Evolutionary conservation across 768 basidiomycete species (phyloP).

Genomic region (Rhizopogon vesiculosus): DNA sequence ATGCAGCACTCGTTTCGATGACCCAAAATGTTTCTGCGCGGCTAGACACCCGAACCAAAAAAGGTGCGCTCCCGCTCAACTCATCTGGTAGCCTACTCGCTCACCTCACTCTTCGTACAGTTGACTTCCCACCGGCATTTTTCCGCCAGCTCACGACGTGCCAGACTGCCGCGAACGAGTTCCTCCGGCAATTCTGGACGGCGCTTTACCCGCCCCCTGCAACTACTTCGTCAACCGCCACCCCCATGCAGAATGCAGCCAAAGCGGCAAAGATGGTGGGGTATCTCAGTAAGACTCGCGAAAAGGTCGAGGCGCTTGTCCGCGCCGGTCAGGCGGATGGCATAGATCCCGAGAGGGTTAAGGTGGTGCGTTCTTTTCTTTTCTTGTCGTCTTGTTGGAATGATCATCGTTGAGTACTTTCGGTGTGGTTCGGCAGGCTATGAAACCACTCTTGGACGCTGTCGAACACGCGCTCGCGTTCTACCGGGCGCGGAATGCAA

Average conservation of each 20-base stretch:
- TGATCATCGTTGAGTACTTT: not conserved
- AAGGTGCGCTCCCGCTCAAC: slow-evolving; percentile 41
- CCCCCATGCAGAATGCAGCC: slow-evolving; percentile 63
- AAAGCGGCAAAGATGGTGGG: slow-evolving; percentile 87
- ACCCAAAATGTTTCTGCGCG: slow-evolving; percentile 75
- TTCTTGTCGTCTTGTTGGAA: not conserved
- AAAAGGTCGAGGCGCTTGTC: slow-evolving; percentile 80
- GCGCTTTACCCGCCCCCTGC: slow-evolving; percentile 72
- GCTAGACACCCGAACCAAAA: slow-evolving; percentile 59
- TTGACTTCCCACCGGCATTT: slow-evolving; percentile 73
- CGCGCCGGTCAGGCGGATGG: slow-evolving; percentile 54
- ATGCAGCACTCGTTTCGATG: slow-evolving; percentile 68
- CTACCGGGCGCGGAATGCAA: slow-evolving; percentile 37
- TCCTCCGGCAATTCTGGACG: slow-evolving; percentile 94
- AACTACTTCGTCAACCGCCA: slow-evolving; percentile 43
- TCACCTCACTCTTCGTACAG: slow-evolving; percentile 31
- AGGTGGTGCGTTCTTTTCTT: slow-evolving; percentile 46
- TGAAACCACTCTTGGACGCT: slow-evolving; percentile 71
- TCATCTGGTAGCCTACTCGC: not conserved
- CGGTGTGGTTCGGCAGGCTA: slow-evolving; percentile 42
- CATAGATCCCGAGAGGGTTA: slow-evolving; percentile 56
- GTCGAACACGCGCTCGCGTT: slow-evolving; percentile 70
- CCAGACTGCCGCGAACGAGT: slow-evolving; percentile 93
- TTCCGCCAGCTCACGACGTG: slow-evolving; percentile 84
- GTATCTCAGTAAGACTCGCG: slow-evolving; percentile 74